Conservation (phyloP, 148 eudicot species). For the Dysphania ambrosioides region DNA sequence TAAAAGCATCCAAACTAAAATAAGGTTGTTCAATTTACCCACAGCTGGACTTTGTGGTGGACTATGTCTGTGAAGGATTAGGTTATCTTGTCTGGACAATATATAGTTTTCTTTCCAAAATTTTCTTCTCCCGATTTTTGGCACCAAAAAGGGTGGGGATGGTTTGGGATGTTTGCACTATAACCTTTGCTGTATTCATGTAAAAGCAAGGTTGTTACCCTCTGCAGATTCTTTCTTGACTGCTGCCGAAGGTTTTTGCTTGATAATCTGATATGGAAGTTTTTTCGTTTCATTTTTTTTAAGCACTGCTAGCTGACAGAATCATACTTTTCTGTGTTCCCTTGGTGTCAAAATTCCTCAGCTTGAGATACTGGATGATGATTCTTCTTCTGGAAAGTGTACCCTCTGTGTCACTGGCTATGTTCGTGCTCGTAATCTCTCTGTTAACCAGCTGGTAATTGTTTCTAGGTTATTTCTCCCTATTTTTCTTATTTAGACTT, state of each 20-base stretch:
- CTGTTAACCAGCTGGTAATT: constrained; percentile 92
- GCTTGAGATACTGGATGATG: constrained; percentile 65
- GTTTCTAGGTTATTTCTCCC: background rate
- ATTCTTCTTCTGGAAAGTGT: constrained; percentile 53
- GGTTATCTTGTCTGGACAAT: background rate
- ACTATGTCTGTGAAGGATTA: background rate
- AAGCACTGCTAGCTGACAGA: background rate
- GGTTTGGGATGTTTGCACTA: background rate
- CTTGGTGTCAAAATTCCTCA: constrained; percentile 26
- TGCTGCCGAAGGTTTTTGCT: background rate
- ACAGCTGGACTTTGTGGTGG: too few species aligned
- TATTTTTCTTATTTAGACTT: background rate
- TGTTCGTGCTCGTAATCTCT: constrained; percentile 71
- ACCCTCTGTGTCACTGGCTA: constrained; percentile 77
- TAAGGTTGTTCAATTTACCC: too few species aligned
- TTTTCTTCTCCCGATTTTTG: background rate
- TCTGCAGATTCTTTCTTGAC: background rate
- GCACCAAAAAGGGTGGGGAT: background rate
- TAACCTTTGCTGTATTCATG: background rate
- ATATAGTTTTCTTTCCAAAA: background rate
- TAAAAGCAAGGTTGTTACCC: background rate
- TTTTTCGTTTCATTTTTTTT: background rate
- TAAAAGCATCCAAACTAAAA: background rate
- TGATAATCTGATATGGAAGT: background rate
- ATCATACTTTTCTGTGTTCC: background rate